Evolutionary conservation across 805 yeast genomes (phyloP).

Genomic region (Candida pini): DNA sequence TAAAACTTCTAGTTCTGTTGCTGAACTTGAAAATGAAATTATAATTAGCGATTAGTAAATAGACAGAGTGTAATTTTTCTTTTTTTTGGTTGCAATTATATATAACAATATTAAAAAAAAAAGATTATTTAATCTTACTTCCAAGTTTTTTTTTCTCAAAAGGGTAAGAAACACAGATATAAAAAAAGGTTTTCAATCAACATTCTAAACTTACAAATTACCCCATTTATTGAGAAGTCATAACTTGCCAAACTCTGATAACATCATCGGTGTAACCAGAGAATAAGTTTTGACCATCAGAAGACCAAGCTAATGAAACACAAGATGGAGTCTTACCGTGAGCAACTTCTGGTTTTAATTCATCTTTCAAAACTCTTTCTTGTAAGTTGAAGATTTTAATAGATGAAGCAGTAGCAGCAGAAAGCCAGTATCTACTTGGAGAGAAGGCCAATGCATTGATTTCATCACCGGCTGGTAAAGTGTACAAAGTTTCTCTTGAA

Average conservation of each 20-base stretch:
- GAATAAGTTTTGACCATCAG: slow-evolving; percentile 98
- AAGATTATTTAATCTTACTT: background rate
- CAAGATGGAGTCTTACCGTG: slow-evolving; percentile 97
- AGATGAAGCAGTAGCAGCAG: slow-evolving; percentile 98
- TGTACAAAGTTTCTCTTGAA: slow-evolving; percentile 81
- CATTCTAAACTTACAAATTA: slow-evolving; percentile 11
- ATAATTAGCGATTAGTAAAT: background rate
- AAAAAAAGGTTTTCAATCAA: slow-evolving; percentile 2
- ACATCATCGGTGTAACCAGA: slow-evolving; percentile 99
- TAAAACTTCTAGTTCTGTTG: background rate
- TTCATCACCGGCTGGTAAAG: slow-evolving; percentile 93
- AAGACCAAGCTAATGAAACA: slow-evolving; percentile 98
- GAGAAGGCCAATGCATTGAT: slow-evolving; percentile 98
- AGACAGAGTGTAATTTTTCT: slow-evolving; percentile 4
- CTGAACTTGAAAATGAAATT: background rate
- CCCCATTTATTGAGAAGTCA: slow-evolving; percentile 61
- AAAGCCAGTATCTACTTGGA: slow-evolving; percentile 99
- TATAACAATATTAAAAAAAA: slow-evolving; percentile 10
- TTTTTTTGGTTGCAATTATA: slow-evolving; percentile 11
- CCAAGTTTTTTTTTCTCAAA: no score
- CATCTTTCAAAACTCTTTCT: slow-evolving; percentile 90
- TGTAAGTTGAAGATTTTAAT: slow-evolving; percentile 98
- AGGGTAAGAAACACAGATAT: background rate
- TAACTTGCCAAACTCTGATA: slow-evolving; percentile 99
- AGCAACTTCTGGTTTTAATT: slow-evolving; percentile 96